Evolutionary conservation across 306 rosid genomes (phyloP), one percentile per base, ranked within the genome.

Genomic region (Parietaria judaica): DNA sequence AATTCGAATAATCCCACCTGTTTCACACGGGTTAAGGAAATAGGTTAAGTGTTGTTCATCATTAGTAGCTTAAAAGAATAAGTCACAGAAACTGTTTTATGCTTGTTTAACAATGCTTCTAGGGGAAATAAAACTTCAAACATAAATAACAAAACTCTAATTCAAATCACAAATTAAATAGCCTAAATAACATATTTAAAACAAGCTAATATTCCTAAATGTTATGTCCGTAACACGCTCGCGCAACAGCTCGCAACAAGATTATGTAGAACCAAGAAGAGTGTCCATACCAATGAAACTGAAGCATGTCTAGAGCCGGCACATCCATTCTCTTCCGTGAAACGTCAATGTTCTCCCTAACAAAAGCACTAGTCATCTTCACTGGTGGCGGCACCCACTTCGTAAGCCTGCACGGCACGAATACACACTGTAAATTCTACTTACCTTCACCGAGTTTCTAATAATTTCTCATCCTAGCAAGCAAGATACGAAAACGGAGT

Each of bases 381-480:
- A 91, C 96, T 14, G 98, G 96, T 3, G 95, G 92, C 1, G 96
- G 96, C 80, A 91, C 98, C 98, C 96, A 91, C 69, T 91, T 91
- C 5, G 98, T 92, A 61, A 92, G 96, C 63, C 98, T 92, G 85
- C 81, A 75, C 56, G 58, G 58, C 77, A 34, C 67, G 39, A 76
- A 61, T 67, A 66, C 35, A 66, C 14, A 50, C 23, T 49, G 38
- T 35, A 36, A 11, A 45, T n/a, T 66, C 8, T 37, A 12, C 7
- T 36, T 63, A 74, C 60, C 11, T 45, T 56, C 44, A 35, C 0
- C n/a, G 38, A 35, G 6, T 43, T 8, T 8, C 36, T 45, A 13
- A 36, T 14, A 56, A 11, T 45, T 41, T 44, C 44, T 55, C 23
- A 46, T 54, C 37, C 54, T 45, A 23, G 31, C 11, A 39, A 65